These are phyloP conservation scores for Tricholoma terreum DNA, from an alignment of 768 basidiomycete species.

Conservation along the genomic window DNA sequence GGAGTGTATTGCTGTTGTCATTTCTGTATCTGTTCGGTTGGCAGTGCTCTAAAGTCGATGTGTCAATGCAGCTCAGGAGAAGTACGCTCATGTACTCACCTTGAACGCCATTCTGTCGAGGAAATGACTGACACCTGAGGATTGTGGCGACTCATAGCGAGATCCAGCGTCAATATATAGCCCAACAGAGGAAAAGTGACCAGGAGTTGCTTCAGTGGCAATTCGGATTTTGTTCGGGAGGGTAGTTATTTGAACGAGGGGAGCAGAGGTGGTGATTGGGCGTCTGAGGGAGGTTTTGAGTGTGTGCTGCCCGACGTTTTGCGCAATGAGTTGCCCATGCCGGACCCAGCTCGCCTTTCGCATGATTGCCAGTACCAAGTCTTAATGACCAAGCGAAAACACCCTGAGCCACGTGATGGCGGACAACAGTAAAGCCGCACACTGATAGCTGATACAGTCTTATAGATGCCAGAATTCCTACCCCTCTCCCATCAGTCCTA, in stretches of 20 bases:
- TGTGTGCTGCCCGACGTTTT: background rate
- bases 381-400: background rate
- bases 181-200: slow-evolving; percentile 92
- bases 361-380: slow-evolving; percentile 25
- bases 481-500: background rate
- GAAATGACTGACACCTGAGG: slow-evolving; percentile 86
- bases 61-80: background rate
- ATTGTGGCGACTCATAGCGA: slow-evolving; percentile 74
- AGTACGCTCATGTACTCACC: slow-evolving; percentile 40
- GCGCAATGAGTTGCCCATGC: slow-evolving; percentile 22
- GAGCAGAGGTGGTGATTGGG: slow-evolving; percentile 14
- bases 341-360: slow-evolving; percentile 39
- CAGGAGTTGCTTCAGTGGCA: slow-evolving; percentile 86
- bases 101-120: slow-evolving; percentile 97
- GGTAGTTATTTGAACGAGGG: slow-evolving; percentile 66
- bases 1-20: slow-evolving; percentile 76
- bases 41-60: slow-evolving; percentile 59
- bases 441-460: too few relatives aligned
- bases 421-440: background rate
- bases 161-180: slow-evolving; percentile 94
- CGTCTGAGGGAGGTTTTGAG: slow-evolving; percentile 19
- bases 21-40: slow-evolving; percentile 68
- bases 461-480: too few relatives aligned
- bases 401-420: background rate
- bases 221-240: slow-evolving; percentile 90